phyloP scores from a whole-genome alignment of 495 filamentous ascomycete genomes.

The Halenospora varia region DNA sequence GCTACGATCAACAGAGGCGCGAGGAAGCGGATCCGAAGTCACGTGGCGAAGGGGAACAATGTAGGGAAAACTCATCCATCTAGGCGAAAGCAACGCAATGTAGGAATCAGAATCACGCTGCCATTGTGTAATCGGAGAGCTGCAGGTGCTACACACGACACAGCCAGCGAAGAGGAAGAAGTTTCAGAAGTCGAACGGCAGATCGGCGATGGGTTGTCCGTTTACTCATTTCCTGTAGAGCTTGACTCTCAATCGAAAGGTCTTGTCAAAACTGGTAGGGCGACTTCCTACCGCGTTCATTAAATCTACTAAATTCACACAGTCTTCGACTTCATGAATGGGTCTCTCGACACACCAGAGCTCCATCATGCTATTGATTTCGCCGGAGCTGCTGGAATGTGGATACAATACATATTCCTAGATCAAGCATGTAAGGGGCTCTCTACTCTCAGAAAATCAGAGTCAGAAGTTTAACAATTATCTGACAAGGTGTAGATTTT shows the following conservation, averaged over 20 bases:
- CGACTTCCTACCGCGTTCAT: background rate
- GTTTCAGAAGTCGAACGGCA: background rate
- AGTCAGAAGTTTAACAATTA: too few relatives aligned
- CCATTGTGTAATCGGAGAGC: background rate
- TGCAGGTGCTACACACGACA: background rate
- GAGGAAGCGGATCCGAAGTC: conserved; percentile 20
- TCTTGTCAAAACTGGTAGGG: background rate
- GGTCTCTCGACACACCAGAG: conserved; percentile 5
- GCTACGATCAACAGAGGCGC: conserved; percentile 15
- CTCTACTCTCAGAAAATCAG: background rate
- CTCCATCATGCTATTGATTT: conserved; percentile 3
- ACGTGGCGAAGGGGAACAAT: conserved; percentile 23
- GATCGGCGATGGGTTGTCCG: conserved; percentile 4
- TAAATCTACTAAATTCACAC: too few relatives aligned
- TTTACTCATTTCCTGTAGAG: background rate
- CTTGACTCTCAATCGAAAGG: background rate
- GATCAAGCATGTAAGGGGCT: conserved; percentile 18
- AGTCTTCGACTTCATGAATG: conserved; percentile 5
- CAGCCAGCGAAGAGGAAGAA: background rate
- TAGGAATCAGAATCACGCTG: background rate
- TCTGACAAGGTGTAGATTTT: conserved; percentile 9
- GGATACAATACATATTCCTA: conserved; percentile 17
- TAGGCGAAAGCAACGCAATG: conserved; percentile 1
- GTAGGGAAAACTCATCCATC: conserved; percentile 16
- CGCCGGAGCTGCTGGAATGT: background rate